Evolutionary conservation across 495 filamentous ascomycete genomes (phyloP), one percentile per base, ranked within the genome.

Genomic region (Lineolata rhizophorae): DNA sequence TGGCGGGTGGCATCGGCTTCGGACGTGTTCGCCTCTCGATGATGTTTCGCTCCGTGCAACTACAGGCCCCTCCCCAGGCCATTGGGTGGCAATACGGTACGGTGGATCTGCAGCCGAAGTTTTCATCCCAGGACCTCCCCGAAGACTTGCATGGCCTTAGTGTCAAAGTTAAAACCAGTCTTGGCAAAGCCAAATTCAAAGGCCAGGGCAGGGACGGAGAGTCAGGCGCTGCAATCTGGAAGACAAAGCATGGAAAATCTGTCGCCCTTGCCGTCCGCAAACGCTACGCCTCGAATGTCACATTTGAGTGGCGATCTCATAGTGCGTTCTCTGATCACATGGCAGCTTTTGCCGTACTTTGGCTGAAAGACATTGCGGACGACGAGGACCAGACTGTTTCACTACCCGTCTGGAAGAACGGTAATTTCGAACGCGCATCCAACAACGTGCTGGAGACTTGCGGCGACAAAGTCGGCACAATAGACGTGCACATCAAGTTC

Each of bases 81-180:
- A 49, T 64, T 1, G 74, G 75, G 0, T 72, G 72, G 64, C 62
- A 75, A 8, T 71, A 67, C 35, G 75, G 73, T 2, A 74, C 71
- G 1, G 32, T 78, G 1, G 67, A 75, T 34, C 54, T 78, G 14
- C 39, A 49, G 5, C 41, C 49, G 1, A 36, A 41, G 6, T 38
- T 55, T n/a, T 50, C 47, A 12, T 46, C 45, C 1, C 39, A 32
- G 3, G 53, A 56, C 14, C 33, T 69, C 0, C 48, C 57, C 0
- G 30, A 56, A 3, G 53, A 58, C 3, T 42, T 73, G 3, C 37
- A 44, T 12, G 36, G 38, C n/a, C 41, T 59, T 37, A 53, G 62
- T 20, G 49, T 75, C 4, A 71, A 70, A 43, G 40, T 74, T 29
- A 55, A 58, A 22, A 70, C 64, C 0, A 58, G 58, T 28, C 40